Percentiles rank a stretch among this genome's conserved stretches.
Conservation (phyloP, 495 filamentous ascomycete species). For the Penicillium paradoxum region DNA sequence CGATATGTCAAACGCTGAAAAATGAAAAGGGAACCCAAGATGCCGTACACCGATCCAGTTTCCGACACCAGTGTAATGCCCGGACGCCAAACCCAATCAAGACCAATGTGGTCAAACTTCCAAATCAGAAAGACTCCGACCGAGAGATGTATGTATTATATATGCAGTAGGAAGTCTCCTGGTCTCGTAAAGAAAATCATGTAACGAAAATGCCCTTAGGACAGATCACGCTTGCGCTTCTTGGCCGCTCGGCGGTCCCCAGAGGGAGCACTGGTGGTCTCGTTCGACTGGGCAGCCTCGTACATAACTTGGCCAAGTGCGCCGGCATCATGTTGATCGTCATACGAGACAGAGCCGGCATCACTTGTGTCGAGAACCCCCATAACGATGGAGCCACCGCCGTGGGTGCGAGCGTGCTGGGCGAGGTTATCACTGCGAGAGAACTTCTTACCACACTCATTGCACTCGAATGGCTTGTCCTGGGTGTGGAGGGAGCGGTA, state of each 20-base stretch:
- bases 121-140: constrained; percentile 12
- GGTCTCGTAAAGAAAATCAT: constrained; percentile 38
- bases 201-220: constrained; percentile 18
- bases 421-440: constrained; percentile 95
- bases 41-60: constrained; percentile 28
- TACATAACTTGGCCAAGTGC: constrained; percentile 69
- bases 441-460: constrained; percentile 98
- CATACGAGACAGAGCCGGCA: constrained; percentile 34
- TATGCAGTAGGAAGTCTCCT: constrained; percentile 40
- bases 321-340: constrained; percentile 55
- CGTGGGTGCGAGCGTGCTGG: constrained; percentile 94
- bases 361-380: constrained; percentile 70
- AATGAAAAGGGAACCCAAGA: constrained; percentile 8
- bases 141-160: constrained; percentile 24
- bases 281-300: constrained; percentile 64
- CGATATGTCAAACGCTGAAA: constrained; percentile 1
- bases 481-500: constrained; percentile 97
- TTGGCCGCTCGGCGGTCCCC: constrained; percentile 51
- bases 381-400: constrained; percentile 83
- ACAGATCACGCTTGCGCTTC: constrained; percentile 71
- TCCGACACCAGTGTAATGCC: constrained; percentile 34
- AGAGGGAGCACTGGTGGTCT: constrained; percentile 42
- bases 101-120: constrained; percentile 20
- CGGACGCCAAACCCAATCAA: constrained; percentile 40
- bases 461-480: constrained; percentile 97